Evolutionary conservation across 208 protist genomes (phyloP), one percentile per base, ranked within the genome.

Genomic region (Crithidia bombi): DNA sequence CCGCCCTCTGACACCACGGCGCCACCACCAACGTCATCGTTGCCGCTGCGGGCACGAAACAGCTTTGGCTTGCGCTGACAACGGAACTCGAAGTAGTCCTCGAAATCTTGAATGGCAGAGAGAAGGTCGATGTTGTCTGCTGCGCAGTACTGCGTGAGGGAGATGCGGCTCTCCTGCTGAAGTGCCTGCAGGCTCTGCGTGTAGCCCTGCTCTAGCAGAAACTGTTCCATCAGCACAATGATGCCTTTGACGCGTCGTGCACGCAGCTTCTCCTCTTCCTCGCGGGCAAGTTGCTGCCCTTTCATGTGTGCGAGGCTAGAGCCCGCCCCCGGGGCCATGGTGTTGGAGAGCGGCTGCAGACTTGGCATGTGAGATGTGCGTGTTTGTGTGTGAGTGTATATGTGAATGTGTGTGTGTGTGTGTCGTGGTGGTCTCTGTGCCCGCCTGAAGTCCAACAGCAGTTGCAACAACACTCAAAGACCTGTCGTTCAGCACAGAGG

Each of bases 101-200:
- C 93, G 67, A 82, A 97, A 68, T 97, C 90, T 19, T 73, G 64
- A 10, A 96, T 64, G 33, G 96, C 73, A 21, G 78, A 83, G 25
- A 93, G 63, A 17, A 97, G 76, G 79, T 96, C 91, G 65, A 97
- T 89, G 69, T 97, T 97, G 75, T 97, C 93, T 12, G 93, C 93
- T 15, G 76, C 75, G 73, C 70, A 78, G 63, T 86, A 85, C 41
- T 92, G 75, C 14, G 80, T 67, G 21, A 97, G 76, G 10, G 87
- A 84, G 21, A 97, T 55, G 41, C 76, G 66, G 64, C 88, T 92
- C 64, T 97, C 93, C 52, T 86, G 82, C 72, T 97, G 91, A 10
- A 97, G 79, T 21, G 72, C 72, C 62, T 95, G 83, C 51, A 95
- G 65, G 17, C 86, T 59, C 23, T 85, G 72, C 5, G 63, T 65